phyloP scores from a whole-genome alignment of 305 asterid genomes.

The Fraxinus latifolia region DNA sequence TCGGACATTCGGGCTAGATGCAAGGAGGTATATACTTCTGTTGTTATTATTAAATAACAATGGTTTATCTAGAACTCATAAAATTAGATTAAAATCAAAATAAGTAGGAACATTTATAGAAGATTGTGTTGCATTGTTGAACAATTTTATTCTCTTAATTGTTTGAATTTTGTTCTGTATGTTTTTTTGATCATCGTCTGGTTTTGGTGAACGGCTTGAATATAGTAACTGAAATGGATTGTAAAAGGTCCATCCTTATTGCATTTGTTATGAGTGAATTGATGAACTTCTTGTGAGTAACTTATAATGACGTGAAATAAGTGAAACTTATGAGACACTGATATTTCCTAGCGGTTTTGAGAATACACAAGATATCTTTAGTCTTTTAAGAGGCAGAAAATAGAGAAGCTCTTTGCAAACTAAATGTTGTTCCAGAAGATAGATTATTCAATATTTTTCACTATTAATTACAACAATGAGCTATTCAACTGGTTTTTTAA shows the following conservation, averaged over 20 bases:
- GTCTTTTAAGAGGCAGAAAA: neutral
- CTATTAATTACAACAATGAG: neutral
- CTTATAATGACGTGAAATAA: neutral
- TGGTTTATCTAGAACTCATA: slow-evolving; percentile 1
- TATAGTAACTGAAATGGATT: slow-evolving; percentile 13
- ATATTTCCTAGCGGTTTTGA: neutral
- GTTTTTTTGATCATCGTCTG: neutral
- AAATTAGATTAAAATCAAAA: neutral
- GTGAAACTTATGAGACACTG: neutral
- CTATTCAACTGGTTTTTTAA: neutral
- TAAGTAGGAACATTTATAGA: neutral
- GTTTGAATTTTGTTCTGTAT: neutral
- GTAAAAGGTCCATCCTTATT: neutral
- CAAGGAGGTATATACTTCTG: slow-evolving; percentile 51
- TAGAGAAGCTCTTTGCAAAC: neutral
- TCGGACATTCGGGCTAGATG: slow-evolving; percentile 62
- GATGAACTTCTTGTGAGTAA: neutral
- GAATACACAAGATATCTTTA: neutral
- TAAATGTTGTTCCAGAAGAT: neutral
- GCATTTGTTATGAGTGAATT: neutral
- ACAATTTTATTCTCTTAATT: neutral
- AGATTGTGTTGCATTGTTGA: neutral
- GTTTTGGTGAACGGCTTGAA: slow-evolving; percentile 2
- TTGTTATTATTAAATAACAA: neutral
- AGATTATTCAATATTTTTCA: neutral